phyloP scores from a whole-genome alignment of 192 early-diverging fungal species.

The Glomus cerebriforme region DNA sequence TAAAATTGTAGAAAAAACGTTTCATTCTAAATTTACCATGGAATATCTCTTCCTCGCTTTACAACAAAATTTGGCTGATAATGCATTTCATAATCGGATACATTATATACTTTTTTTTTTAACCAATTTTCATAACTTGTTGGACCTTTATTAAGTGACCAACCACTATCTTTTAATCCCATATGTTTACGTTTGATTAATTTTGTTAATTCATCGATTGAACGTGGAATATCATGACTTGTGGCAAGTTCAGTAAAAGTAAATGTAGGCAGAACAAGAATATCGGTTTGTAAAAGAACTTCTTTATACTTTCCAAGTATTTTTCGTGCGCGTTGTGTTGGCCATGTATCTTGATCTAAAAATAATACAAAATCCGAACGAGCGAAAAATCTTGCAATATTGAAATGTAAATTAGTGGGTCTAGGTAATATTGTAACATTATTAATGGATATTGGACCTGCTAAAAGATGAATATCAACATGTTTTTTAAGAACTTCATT shows the following conservation, averaged over 20 bases:
- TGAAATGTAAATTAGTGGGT: conserved; percentile 53
- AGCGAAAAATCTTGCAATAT: conserved; percentile 57
- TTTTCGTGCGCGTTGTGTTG: conserved; percentile 42
- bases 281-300: conserved; percentile 39
- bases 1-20: not conserved
- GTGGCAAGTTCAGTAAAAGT: conserved; percentile 35
- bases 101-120: conserved; percentile 41
- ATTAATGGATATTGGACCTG: conserved; percentile 31
- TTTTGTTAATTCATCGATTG: not conserved
- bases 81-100: conserved; percentile 53
- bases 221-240: not conserved
- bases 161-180: conserved; percentile 47
- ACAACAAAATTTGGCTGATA: conserved; percentile 57
- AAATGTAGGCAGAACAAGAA: conserved; percentile 58
- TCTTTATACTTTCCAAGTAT: conserved; percentile 24
- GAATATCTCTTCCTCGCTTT: conserved; percentile 42
- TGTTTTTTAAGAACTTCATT: conserved; percentile 42
- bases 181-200: not conserved
- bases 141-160: conserved; percentile 53
- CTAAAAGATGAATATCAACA: conserved; percentile 54
- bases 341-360: conserved; percentile 47
- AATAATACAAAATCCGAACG: conserved; percentile 51
- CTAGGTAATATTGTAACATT: conserved; percentile 34
- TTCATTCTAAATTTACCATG: conserved; percentile 37
- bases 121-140: conserved; percentile 52